A percentile compares a stretch with the other conserved stretches of the same genome.
phyloP scores from a whole-genome alignment of 495 filamentous ascomycete genomes.

The Astrothelium macrocarpum region DNA sequence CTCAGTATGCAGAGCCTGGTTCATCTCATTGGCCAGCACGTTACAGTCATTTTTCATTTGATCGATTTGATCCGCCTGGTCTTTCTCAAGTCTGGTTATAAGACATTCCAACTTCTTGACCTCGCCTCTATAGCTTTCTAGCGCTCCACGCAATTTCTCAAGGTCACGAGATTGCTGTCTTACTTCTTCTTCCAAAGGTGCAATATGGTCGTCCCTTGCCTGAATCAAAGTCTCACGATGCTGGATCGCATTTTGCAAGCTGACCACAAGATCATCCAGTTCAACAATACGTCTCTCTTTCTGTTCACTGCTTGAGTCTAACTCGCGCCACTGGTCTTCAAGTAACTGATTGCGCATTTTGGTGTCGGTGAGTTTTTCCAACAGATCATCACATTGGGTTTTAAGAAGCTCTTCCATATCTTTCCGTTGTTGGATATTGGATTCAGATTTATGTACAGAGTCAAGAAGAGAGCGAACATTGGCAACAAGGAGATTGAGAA shows the following conservation, averaged over 20 bases:
- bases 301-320: conserved; percentile 41
- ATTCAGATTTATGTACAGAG: conserved; percentile 16
- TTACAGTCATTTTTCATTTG: conserved; percentile 22
- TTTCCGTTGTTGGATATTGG: conserved; percentile 17
- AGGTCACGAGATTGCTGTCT: conserved; percentile 22
- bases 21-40: conserved; percentile 15
- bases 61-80: conserved; percentile 33
- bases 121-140: conserved; percentile 56
- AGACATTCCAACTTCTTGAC: conserved; percentile 52
- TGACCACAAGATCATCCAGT: conserved; percentile 19
- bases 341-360: conserved; percentile 29
- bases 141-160: conserved; percentile 50
- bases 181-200: conserved; percentile 17
- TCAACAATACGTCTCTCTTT: conserved; percentile 35
- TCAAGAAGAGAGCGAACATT: conserved; percentile 20
- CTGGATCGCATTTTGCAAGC: conserved; percentile 8
- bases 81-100: conserved; percentile 48
- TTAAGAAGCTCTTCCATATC: conserved; percentile 11
- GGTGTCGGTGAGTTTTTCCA: conserved; percentile 22
- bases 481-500: conserved; percentile 22
- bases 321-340: conserved; percentile 42
- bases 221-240: conserved; percentile 44
- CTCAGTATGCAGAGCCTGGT: conserved; percentile 21
- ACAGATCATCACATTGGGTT: conserved; percentile 16
- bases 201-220: conserved; percentile 39